Evolutionary conservation across 2,329 filamentous ascomycete genomes (phyloP), one percentile per base, ranked within the genome.

Genomic region (Myotisia sp.): DNA sequence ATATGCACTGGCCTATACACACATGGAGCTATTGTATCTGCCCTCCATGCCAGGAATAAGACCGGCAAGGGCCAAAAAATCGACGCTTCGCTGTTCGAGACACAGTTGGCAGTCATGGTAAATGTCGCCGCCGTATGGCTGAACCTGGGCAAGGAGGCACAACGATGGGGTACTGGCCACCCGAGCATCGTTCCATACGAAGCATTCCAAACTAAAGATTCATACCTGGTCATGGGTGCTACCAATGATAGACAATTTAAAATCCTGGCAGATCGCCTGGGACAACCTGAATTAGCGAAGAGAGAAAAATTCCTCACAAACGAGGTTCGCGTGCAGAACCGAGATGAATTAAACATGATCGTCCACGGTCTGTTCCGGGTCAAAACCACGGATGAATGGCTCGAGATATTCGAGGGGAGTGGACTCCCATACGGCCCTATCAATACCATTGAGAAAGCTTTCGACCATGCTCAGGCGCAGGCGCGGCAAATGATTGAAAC

Each of bases 201-300:
- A 37, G 59, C 59, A 0, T 67, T 82, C 55, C 68, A 73, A 48
- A 82, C 78, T 3, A 71, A 69, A 36, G 76, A 84, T 41, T 74
- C 76, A n/a, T 71, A 74, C 37, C 66, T 83, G 22, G 64, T 84
- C 13, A 66, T 81, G 29, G 78, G 78, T 3, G 77, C 77, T 18
- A 76, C 75, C n/a, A 83, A 83, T 45, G 74, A 81, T 48, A 66
- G 71, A 4, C 64, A 82, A 2, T 84, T 79, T 42, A 68, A 68
- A 10, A 65, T 78, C 13, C 56, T 83, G 6, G 78, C 74, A 45
- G 63, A 73, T 22, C 65, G 68, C 1, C 55, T 82, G 0, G 68
- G 67, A 1, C 61, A 59, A 12, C 63, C 71, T 0, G 66, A 76
- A 30, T 75, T 76, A 68, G 73, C 70, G 40, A 58, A 65, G 1